A percentile compares a stretch with the other conserved stretches of the same genome.
Evolutionary conservation across 2,329 filamentous ascomycete genomes (phyloP).

Genomic region (Trichophyton equinum): DNA sequence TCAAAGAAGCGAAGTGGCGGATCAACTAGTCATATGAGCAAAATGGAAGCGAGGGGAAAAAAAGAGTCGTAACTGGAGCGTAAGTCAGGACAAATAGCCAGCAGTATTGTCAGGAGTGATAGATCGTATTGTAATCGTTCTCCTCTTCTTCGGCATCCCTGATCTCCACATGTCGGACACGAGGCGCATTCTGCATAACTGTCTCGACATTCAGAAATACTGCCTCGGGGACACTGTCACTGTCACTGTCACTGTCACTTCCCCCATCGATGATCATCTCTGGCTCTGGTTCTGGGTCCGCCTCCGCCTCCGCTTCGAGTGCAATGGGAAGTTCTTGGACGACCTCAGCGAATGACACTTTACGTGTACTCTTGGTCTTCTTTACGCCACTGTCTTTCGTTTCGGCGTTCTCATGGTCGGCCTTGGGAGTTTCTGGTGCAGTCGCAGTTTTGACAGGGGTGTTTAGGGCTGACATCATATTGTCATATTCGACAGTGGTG

Average conservation of each 20-base stretch:
- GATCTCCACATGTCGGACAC: not conserved
- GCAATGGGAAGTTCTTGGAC: not conserved
- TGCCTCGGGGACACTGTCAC: not conserved
- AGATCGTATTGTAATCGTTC: not conserved
- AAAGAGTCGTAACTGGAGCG: not conserved
- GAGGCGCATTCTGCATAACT: not conserved
- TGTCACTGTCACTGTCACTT: not conserved
- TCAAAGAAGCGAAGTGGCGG: not conserved
- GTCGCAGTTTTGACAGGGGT: not conserved
- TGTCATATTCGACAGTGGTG: not conserved
- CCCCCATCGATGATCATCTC: not conserved
- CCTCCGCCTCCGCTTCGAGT: not conserved
- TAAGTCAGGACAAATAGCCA: not conserved
- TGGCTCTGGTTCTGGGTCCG: not conserved
- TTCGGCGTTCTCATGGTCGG: not conserved
- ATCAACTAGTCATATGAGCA: not conserved
- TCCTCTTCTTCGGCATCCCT: not conserved
- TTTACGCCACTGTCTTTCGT: not conserved
- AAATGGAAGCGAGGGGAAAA: too few species aligned
- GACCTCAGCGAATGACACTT: not conserved
- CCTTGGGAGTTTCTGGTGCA: not conserved
- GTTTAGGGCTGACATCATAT: not conserved
- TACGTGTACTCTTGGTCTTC: not conserved
- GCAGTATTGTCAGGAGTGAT: not conserved
- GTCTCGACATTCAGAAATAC: not conserved